A percentile compares a stretch with the other conserved stretches of the same genome.
Conservation (phyloP, 2,329 filamentous ascomycete species). For the Blastomyces parvus region DNA sequence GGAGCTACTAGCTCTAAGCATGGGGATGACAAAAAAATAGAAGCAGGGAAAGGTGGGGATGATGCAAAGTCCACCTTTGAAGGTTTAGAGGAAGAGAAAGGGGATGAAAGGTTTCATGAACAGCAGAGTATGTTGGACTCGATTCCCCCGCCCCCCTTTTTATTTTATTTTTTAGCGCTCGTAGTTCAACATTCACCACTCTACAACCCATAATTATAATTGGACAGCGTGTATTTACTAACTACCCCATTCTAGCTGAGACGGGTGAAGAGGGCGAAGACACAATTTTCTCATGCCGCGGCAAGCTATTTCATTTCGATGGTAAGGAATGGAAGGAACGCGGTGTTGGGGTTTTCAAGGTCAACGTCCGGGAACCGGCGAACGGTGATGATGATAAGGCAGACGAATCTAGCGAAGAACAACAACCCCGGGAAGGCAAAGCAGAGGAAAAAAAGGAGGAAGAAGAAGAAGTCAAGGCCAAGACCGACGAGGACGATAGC, state of each 20-base stretch:
- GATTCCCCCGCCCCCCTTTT: background rate
- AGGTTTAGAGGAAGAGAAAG: slow-evolving; percentile 42
- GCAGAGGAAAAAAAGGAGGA: slow-evolving; percentile 30
- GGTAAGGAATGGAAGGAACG: slow-evolving; percentile 79
- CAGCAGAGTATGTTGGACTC: slow-evolving; percentile 54
- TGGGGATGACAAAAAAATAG: slow-evolving; percentile 41
- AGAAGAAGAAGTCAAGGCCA: slow-evolving; percentile 25
- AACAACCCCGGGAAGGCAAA: slow-evolving; percentile 36
- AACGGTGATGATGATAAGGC: slow-evolving; percentile 46
- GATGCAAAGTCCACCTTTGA: slow-evolving; percentile 38
- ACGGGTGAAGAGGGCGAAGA: slow-evolving; percentile 80
- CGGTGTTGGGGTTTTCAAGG: slow-evolving; percentile 70
- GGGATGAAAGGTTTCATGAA: slow-evolving; percentile 41
- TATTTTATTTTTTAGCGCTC: background rate
- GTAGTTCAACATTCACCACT: background rate
- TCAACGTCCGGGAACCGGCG: slow-evolving; percentile 60
- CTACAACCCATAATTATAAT: background rate
- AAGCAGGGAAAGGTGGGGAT: slow-evolving; percentile 34
- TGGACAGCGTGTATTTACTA: slow-evolving; percentile 16
- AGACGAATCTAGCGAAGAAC: slow-evolving; percentile 39
- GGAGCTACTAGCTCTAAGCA: slow-evolving; percentile 54
- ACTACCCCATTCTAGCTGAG: slow-evolving; percentile 48
- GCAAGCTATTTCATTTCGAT: slow-evolving; percentile 76
- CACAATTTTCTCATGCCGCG: slow-evolving; percentile 64
- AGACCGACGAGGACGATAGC: slow-evolving; percentile 7